These are phyloP conservation scores for Climacium dendroides DNA, from an alignment of 225 moss, liverwort and hornwort species.

Conservation along the genomic window DNA sequence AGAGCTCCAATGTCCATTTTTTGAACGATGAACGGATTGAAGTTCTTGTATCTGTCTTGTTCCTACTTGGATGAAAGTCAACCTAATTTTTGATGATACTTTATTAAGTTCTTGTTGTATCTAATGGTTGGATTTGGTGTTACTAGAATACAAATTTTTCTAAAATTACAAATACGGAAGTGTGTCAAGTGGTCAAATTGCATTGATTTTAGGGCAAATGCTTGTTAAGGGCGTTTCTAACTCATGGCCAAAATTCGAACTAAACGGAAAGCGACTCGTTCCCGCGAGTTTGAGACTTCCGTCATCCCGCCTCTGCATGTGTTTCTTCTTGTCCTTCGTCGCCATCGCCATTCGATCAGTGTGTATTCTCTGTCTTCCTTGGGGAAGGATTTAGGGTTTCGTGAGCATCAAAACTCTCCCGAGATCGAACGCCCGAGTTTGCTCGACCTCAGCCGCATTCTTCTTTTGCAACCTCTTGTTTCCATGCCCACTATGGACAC, in stretches of 20 bases:
- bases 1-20: too few species aligned
- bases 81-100: too few species aligned
- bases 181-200: too few species aligned
- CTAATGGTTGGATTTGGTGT: too few species aligned
- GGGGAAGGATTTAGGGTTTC: not conserved
- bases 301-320: not conserved
- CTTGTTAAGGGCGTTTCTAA: not conserved
- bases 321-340: not conserved
- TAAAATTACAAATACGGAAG: too few species aligned
- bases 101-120: too few species aligned
- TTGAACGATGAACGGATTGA: too few species aligned
- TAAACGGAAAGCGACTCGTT: not conserved
- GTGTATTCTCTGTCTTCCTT: not conserved
- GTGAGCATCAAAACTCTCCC: not conserved
- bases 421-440: not conserved
- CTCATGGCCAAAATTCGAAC: not conserved
- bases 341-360: not conserved
- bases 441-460: not conserved
- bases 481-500: constrained; percentile 10
- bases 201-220: not conserved
- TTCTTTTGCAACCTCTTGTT: not conserved
- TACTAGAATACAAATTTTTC: too few species aligned
- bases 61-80: too few species aligned
- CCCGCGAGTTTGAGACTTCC: not conserved
- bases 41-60: too few species aligned